Conservation (phyloP, 257 asterid species). For the Parsonsia alboflavescens region DNA sequence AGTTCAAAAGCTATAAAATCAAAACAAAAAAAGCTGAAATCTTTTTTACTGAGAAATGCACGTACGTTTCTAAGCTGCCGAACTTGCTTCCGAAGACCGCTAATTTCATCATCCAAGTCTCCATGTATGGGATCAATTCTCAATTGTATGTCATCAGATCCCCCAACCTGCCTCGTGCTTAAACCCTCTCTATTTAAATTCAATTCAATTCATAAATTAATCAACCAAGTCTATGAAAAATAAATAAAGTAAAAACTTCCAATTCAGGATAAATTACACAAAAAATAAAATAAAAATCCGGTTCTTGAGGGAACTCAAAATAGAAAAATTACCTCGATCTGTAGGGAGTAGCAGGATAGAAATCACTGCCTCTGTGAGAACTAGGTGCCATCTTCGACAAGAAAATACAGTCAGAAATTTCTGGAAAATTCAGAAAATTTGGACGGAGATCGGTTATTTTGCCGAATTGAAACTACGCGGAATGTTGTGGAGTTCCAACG, state of each 20-base stretch:
- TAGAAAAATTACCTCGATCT: conserved; percentile 55
- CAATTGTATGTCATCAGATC: conserved; percentile 75
- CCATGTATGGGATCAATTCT: conserved; percentile 75
- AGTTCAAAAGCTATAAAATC: background rate
- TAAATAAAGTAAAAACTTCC: background rate
- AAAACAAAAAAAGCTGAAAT: background rate
- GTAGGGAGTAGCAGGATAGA: conserved; percentile 46
- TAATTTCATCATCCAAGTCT: conserved; percentile 72
- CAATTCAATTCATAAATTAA: conserved; percentile 1
- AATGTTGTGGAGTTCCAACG: no score
- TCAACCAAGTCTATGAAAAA: conserved; percentile 2
- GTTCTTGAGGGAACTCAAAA: background rate
- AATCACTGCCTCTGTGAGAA: conserved; percentile 30
- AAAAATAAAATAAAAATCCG: background rate
- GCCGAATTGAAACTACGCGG: background rate
- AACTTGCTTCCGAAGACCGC: conserved; percentile 86
- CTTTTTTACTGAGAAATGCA: background rate
- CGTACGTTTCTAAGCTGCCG: conserved; percentile 67
- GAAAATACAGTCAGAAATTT: background rate
- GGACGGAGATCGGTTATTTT: background rate
- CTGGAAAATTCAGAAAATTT: background rate
- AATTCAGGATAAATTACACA: background rate
- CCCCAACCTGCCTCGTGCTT: conserved; percentile 64
- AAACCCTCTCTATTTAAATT: conserved; percentile 27
- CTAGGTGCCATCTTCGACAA: conserved; percentile 18